Evolutionary conservation across 495 filamentous ascomycete genomes (phyloP).

Genomic region (Daldinia concentrica): DNA sequence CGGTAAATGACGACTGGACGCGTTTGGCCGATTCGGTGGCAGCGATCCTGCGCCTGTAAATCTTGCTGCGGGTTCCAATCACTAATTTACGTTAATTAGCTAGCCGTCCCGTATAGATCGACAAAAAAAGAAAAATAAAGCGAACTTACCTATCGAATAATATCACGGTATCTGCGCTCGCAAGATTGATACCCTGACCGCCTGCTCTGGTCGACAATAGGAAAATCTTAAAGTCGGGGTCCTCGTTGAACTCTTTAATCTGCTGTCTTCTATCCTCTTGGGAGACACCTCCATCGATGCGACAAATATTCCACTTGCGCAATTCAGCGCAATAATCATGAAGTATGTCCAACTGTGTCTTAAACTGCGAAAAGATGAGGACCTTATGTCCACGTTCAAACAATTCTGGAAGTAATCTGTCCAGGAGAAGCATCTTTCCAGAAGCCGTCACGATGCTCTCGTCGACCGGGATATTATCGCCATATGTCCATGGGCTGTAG

Average conservation of each 20-base stretch:
- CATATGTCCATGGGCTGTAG: slow-evolving; percentile 83
- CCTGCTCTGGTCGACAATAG: slow-evolving; percentile 90
- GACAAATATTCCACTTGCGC: slow-evolving; percentile 80
- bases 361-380: slow-evolving; percentile 97
- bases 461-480: slow-evolving; percentile 66
- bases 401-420: slow-evolving; percentile 81
- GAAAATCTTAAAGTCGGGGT: slow-evolving; percentile 78
- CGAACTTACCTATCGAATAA: slow-evolving; percentile 75
- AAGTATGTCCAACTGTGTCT: slow-evolving; percentile 89
- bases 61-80: slow-evolving; percentile 99
- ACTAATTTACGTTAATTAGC: slow-evolving; percentile 44
- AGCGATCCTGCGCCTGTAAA: slow-evolving; percentile 93
- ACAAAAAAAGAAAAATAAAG: too few relatives aligned
- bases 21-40: slow-evolving; percentile 93
- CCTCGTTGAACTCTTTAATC: slow-evolving; percentile 85
- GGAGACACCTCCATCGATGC: slow-evolving; percentile 89
- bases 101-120: neutral
- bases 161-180: slow-evolving; percentile 96
- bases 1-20: slow-evolving; percentile 94
- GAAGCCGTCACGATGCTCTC: slow-evolving; percentile 83
- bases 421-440: slow-evolving; percentile 94
- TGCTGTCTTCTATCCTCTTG: slow-evolving; percentile 82
- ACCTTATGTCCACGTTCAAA: slow-evolving; percentile 84
- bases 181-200: slow-evolving; percentile 96
- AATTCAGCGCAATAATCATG: slow-evolving; percentile 82